These are phyloP conservation scores for Colletotrichum tropicicola DNA, from an alignment of 2,329 filamentous ascomycete species.

Conservation along the genomic window DNA sequence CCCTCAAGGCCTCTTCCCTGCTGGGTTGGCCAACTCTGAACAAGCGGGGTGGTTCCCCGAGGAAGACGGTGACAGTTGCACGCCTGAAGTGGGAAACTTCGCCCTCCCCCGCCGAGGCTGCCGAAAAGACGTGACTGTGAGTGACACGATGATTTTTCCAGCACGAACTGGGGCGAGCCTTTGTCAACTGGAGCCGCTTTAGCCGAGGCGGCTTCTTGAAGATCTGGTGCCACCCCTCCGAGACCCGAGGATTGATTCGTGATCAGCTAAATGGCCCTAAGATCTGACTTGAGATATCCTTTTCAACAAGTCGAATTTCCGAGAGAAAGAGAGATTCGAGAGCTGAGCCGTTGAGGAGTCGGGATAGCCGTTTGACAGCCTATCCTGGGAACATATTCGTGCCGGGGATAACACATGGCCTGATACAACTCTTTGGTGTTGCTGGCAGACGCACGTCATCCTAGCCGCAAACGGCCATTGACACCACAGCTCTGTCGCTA, in stretches of 20 bases:
- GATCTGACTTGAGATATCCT: background rate
- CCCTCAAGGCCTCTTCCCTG: background rate
- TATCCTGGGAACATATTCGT: background rate
- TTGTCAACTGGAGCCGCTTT: background rate
- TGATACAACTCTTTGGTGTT: background rate
- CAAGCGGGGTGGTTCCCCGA: background rate
- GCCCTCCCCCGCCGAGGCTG: background rate
- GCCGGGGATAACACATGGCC: background rate
- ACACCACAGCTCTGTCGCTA: background rate
- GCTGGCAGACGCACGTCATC: background rate
- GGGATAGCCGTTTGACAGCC: background rate
- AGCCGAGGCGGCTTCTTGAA: background rate
- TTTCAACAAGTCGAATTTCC: background rate
- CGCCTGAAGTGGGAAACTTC: background rate
- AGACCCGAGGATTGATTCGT: background rate
- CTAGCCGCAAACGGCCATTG: constrained; percentile 15
- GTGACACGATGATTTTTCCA: too few relatives aligned
- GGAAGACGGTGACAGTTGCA: background rate
- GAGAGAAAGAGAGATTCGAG: background rate
- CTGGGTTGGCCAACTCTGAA: background rate
- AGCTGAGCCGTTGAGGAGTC: constrained; percentile 1
- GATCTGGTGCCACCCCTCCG: background rate
- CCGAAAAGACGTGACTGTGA: background rate
- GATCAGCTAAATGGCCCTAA: background rate
- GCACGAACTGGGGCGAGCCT: too few relatives aligned